Evolutionary conservation across 306 rosid genomes (phyloP).

Genomic region (Neltuma alba): DNA sequence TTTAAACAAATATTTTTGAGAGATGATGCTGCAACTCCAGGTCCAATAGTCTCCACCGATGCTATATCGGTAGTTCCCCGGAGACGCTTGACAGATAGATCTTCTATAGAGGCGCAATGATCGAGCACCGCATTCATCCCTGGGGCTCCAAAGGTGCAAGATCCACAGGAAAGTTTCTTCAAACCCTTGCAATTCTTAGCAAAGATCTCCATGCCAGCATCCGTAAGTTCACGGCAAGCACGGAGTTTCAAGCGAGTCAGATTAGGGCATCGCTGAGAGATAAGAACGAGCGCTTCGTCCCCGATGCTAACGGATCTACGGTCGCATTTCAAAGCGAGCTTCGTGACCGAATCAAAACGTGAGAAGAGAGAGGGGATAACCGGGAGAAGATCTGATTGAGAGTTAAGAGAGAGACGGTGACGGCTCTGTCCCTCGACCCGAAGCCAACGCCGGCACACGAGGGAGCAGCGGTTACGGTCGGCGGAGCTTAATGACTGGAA

Average conservation of each 20-base stretch:
- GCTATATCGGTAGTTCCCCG: constrained; percentile 57
- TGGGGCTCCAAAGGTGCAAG: constrained; percentile 8
- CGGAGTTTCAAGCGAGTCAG: constrained; percentile 6
- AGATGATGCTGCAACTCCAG: constrained; percentile 58
- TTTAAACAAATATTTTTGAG: constrained; percentile 65
- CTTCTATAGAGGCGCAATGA: constrained; percentile 57
- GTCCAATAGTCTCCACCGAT: constrained; percentile 56
- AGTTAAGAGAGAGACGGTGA: constrained; percentile 66
- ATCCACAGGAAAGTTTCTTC: constrained; percentile 20
- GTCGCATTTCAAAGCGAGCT: constrained; percentile 61
- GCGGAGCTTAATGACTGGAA: constrained; percentile 60
- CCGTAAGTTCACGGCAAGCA: constrained; percentile 11
- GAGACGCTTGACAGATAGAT: constrained; percentile 70
- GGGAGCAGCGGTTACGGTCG: constrained; percentile 65
- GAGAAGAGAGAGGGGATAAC: constrained; percentile 52
- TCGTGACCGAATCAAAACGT: constrained; percentile 71
- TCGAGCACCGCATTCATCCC: constrained; percentile 68
- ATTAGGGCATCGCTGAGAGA: constrained; percentile 18
- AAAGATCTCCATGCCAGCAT: constrained; percentile 1
- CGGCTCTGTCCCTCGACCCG: constrained; percentile 71
- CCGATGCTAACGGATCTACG: constrained; percentile 14
- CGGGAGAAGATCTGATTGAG: constrained; percentile 47
- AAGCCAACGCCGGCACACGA: constrained; percentile 70
- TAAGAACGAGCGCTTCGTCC: not conserved
- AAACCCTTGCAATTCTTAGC: constrained; percentile 18